Percentiles rank a stretch among this genome's conserved stretches.
Evolutionary conservation across 1,284 basidiomycete species (phyloP).

Genomic region (Ustilago bromivora): DNA sequence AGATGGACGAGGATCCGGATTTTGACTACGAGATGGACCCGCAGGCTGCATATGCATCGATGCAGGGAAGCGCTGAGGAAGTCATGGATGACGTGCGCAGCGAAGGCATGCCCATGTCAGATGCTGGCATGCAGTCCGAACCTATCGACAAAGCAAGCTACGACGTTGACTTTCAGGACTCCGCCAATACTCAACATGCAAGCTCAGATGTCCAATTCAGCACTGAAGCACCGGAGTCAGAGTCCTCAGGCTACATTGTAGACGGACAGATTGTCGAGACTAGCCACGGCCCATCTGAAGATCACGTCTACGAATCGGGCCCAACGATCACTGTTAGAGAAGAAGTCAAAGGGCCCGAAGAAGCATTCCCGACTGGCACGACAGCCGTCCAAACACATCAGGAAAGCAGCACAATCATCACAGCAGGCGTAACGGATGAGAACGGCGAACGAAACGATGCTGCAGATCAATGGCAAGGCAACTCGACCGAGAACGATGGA

Average conservation of each 20-base stretch:
- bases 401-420: neutral
- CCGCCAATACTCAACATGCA: neutral
- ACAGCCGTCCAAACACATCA: neutral
- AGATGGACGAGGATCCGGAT: constrained; percentile 32
- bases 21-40: constrained; percentile 51
- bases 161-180: constrained; percentile 39
- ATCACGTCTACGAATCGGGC: constrained; percentile 1
- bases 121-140: constrained; percentile 19
- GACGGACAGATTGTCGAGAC: constrained; percentile 1
- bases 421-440: neutral
- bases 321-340: neutral
- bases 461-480: neutral
- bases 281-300: neutral
- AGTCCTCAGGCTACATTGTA: constrained; percentile 1
- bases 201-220: neutral
- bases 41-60: constrained; percentile 6
- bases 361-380: neutral
- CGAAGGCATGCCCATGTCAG: constrained; percentile 34
- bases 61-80: constrained; percentile 21
- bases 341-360: neutral
- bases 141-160: constrained; percentile 20
- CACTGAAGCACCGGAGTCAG: neutral
- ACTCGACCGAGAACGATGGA: neutral
- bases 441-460: neutral
- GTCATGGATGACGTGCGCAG: constrained; percentile 33